Conservation (phyloP, 768 basidiomycete genomes). For the Russula compacta region DNA sequence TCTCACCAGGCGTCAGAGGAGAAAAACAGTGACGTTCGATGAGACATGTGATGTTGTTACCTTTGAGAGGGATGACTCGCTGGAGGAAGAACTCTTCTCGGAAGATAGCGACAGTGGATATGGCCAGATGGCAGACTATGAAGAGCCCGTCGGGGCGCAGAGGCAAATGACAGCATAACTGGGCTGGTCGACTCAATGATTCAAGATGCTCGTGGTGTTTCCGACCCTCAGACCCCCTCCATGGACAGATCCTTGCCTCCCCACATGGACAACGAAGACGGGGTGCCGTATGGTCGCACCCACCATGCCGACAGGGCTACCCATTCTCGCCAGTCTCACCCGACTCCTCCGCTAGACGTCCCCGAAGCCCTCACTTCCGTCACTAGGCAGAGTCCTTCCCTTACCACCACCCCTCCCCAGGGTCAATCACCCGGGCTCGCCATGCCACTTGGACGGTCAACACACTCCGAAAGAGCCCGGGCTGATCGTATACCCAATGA, state of each 20-base stretch:
- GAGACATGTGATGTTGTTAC: conserved; percentile 77
- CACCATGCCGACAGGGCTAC: conserved; percentile 51
- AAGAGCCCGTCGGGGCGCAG: conserved; percentile 16
- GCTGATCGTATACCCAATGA: conserved; percentile 22
- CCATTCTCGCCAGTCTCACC: conserved; percentile 29
- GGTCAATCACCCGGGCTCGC: conserved; percentile 23
- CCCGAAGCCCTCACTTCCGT: conserved; percentile 1
- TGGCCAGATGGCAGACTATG: conserved; percentile 12
- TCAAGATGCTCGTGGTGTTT: conserved; percentile 32
- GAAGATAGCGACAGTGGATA: conserved; percentile 27
- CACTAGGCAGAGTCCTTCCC: conserved; percentile 14
- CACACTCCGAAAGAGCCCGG: conserved; percentile 30
- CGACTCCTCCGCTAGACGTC: conserved; percentile 18
- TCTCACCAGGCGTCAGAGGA: conserved; percentile 34
- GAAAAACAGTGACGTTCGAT: conserved; percentile 76
- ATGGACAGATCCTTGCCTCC: conserved; percentile 34
- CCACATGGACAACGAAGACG: conserved; percentile 55
- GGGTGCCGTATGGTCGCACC: conserved; percentile 52
- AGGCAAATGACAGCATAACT: conserved; percentile 49
- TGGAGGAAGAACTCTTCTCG: conserved; percentile 35
- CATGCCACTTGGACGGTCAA: conserved; percentile 31
- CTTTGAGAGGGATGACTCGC: conserved; percentile 52
- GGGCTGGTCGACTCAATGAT: conserved; percentile 69
- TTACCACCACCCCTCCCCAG: conserved; percentile 19
- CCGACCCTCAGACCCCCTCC: conserved; percentile 36